Percentiles rank a stretch among this genome's conserved stretches.
phyloP scores from a whole-genome alignment of 164 flowering plant genomes.

The Dillenia suffruticosa region DNA sequence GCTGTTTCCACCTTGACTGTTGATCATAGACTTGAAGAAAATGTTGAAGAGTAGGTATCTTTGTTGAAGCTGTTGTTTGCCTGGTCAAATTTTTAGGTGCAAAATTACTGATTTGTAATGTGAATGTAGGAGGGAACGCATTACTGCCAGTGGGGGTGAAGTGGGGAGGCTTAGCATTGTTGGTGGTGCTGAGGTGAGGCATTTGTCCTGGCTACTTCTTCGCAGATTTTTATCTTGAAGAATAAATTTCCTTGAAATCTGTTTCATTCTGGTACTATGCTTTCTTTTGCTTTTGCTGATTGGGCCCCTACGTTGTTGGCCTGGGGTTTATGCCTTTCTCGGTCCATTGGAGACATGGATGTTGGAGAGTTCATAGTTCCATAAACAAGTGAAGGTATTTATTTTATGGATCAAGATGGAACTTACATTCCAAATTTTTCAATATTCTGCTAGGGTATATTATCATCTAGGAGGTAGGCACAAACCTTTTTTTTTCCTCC shows the following conservation, averaged over 20 bases:
- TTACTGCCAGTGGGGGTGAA: conserved; percentile 93
- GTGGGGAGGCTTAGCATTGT: conserved; percentile 81
- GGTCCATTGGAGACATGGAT: conserved; percentile 92
- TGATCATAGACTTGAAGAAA: conserved; percentile 92
- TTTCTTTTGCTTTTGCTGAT: conserved; percentile 32
- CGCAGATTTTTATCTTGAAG: not conserved
- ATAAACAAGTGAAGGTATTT: conserved; percentile 84
- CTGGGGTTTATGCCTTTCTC: conserved; percentile 94
- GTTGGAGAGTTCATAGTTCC: conserved; percentile 92
- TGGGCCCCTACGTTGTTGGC: conserved; percentile 96
- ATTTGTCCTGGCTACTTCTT: conserved; percentile 1
- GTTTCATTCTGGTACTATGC: not conserved
- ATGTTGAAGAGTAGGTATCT: conserved; percentile 72
- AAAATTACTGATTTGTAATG: conserved; percentile 8
- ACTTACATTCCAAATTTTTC: too few species aligned
- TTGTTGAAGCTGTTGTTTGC: conserved; percentile 3
- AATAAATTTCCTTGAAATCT: not conserved
- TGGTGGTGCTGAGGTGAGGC: conserved; percentile 70
- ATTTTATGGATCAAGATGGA: not conserved
- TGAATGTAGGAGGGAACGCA: conserved; percentile 75
- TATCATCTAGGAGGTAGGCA: not conserved
- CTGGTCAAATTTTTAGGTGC: not conserved
- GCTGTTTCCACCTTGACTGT: conserved; percentile 64
- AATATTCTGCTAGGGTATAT: too few species aligned
- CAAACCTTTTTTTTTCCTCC: conserved; percentile 9